phyloP scores from a whole-genome alignment of 2,329 filamentous ascomycete genomes.

The Neoascochyta sp. region DNA sequence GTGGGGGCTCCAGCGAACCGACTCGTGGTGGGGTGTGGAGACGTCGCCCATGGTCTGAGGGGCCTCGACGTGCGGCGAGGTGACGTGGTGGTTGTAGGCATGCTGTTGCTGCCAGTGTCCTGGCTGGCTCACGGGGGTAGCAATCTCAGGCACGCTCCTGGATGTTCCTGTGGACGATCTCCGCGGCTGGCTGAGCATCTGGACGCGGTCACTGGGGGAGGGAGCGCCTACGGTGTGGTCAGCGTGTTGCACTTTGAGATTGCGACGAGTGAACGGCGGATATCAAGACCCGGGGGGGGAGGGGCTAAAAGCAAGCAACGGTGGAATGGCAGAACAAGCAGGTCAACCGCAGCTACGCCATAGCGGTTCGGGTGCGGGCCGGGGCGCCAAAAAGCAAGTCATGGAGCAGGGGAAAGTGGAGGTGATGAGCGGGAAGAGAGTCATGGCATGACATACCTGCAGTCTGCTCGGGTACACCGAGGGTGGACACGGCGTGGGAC shows the following conservation, averaged over 20 bases:
- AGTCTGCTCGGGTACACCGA: conserved; percentile 35
- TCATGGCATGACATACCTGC: conserved; percentile 34
- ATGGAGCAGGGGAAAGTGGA: no score
- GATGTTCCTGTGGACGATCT: conserved; percentile 38
- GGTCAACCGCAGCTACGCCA: no score
- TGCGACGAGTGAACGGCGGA: no score
- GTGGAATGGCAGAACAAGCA: no score
- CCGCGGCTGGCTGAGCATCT: conserved; percentile 39
- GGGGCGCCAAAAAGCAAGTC: conserved; percentile 30
- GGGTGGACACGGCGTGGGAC: conserved; percentile 42
- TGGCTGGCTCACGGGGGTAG: conserved; percentile 35
- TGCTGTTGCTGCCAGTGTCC: conserved; percentile 38
- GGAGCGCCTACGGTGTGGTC: conserved; percentile 27
- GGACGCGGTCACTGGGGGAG: conserved; percentile 39
- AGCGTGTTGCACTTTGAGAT: no score
- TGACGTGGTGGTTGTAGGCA: conserved; percentile 29
- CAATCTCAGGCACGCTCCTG: conserved; percentile 36
- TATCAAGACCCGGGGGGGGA: no score
- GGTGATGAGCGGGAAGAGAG: no score
- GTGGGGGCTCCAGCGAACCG: conserved; percentile 35
- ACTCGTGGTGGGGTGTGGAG: conserved; percentile 23
- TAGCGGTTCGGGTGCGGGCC: conserved; percentile 23
- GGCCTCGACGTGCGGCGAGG: conserved; percentile 36
- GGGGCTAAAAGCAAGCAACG: no score
- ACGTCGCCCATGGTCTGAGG: conserved; percentile 29